Percentiles rank a stretch among this genome's conserved stretches.
Evolutionary conservation across 2,329 filamentous ascomycete genomes (phyloP).

Genomic region (Sporothrix curviconia): DNA sequence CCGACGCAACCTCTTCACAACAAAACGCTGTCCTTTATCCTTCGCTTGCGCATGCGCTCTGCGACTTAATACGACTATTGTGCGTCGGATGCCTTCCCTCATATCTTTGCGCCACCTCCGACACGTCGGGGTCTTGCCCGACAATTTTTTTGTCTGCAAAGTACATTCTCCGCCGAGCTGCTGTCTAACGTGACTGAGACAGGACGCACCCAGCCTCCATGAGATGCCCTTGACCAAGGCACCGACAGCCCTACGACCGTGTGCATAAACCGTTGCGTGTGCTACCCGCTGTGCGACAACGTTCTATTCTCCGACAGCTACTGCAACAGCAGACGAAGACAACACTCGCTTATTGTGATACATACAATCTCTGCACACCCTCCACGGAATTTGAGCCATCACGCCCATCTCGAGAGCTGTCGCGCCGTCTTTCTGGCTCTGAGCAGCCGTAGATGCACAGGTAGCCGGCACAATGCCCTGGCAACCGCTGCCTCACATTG

Average conservation of each 20-base stretch:
- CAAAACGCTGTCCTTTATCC: too few species aligned
- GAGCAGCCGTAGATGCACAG: conserved; percentile 13
- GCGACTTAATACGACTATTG: not conserved
- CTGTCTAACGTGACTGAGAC: conserved; percentile 15
- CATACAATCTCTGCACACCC: too few species aligned
- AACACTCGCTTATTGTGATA: not conserved
- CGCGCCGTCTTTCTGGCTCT: not conserved
- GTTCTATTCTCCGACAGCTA: not conserved
- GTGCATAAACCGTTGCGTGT: conserved; percentile 11
- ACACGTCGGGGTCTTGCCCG: not conserved
- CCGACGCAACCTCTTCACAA: too few species aligned
- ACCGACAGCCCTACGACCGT: conserved; percentile 7
- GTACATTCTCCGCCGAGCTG: not conserved
- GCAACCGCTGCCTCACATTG: conserved; percentile 93
- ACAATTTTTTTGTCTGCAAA: not conserved
- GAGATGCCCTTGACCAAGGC: conserved; percentile 3
- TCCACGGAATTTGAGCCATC: not conserved
- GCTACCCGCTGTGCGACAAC: conserved; percentile 4
- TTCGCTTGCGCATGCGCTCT: not conserved
- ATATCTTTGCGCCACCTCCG: not conserved
- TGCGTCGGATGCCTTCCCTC: not conserved
- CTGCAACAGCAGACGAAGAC: not conserved
- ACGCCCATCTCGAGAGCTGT: not conserved
- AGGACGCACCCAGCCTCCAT: conserved; percentile 1
- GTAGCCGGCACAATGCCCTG: conserved; percentile 67